Base-by-base conservation (phyloP, 2,329 filamentous ascomycete species). In the Pseudogymnoascus sp. region DNA sequence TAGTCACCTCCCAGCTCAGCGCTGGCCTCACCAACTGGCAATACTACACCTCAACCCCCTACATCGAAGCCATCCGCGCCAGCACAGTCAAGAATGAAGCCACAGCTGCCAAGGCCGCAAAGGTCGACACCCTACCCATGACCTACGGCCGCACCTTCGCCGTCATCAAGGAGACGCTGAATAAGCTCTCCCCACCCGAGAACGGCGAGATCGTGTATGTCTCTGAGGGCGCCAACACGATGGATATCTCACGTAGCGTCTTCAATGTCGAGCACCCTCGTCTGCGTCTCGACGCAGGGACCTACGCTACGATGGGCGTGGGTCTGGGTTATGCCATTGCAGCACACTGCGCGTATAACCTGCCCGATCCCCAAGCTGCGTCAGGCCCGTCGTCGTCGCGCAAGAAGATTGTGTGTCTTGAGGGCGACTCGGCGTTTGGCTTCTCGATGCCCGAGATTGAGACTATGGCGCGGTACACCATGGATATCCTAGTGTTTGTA, bases 251-350 rank as follows among this genome's bases (percentile, higher is more conserved):
- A 2, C 78, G 82, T 19, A 80, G 78, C 11, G 75, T 78, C 45
- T 84, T 85, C 68, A 76, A 79, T 0, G 74, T 84, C 16, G 74
- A 81, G 31, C 76, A 82, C 65, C 82, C 82, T 2, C 78, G 82
- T 16, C 76, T 82, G 14, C 77, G 80, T 21, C 77, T 85, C 21
- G 82, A 85, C 69, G 82, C 82, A 2, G 82, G 82, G 1, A 84
- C 81, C 0, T 80, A 83, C 64, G 82, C 81, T 3, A 84, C 82
- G 1, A 84, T 85, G 83, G 83, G 82, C 1, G 78, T 84, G 0
- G 81, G 82, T 0, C 70, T 84, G 26, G 81, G 80, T 0, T 84
- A 84, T 65, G 78, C 80, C 3, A 80, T 84, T 60, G 83, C 82
- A 7, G 81, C 81, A 0, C 78, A 82, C 66, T 78, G 77, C 52